Base-by-base conservation (phyloP, 2,329 filamentous ascomycete species). In the Aciculosporium take region DNA sequence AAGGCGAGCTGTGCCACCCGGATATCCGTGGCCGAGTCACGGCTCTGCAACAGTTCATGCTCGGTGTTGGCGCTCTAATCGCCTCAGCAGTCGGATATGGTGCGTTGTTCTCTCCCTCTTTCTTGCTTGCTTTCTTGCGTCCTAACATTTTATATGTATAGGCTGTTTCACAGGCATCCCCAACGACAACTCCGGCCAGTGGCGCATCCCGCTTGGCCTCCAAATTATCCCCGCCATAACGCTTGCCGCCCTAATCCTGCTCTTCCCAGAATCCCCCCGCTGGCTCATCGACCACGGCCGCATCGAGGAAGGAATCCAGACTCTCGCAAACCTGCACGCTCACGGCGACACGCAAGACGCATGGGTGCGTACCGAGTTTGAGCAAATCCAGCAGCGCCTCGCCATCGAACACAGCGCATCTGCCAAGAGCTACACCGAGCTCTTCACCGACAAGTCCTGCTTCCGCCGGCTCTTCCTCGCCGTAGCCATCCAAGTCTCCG, bases 391-490 rank as follows among this genome's bases (percentile, higher is more conserved):
- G 12, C 21, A 36, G 33, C 33, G 33, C n/a, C 33, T 36, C 21
- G 21, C 21, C 17, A n/a, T 17, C 7, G 33, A 36, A 25, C 33
- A 36, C 20, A 23, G 25, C 15, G 33, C 33, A 10, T 36, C 33
- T 24, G 33, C 33, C 4, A 36, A 36, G 33, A 36, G 33, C 15
- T 36, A 36, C 9, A n/a, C 21, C n/a, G 33, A 36, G 21, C 33
- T 36, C 33, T 36, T 36, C 15, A 36, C 33, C n/a, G 33, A 36
- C n/a, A 36, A 25, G 33, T 36, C 33, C 20, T 36, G 33, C 33
- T 36, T 36, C 17, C 33, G 33, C 10, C 33, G 33, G n/a, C 33
- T 36, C 1, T 36, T 36, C 13, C 33, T 36, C 17, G 33, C 33
- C 33, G 33, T 36, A 5, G 33, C 33, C 7, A 36, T 36, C 7